Conservation (phyloP, 2,329 filamentous ascomycete genomes). For the Fusarium continuum region DNA sequence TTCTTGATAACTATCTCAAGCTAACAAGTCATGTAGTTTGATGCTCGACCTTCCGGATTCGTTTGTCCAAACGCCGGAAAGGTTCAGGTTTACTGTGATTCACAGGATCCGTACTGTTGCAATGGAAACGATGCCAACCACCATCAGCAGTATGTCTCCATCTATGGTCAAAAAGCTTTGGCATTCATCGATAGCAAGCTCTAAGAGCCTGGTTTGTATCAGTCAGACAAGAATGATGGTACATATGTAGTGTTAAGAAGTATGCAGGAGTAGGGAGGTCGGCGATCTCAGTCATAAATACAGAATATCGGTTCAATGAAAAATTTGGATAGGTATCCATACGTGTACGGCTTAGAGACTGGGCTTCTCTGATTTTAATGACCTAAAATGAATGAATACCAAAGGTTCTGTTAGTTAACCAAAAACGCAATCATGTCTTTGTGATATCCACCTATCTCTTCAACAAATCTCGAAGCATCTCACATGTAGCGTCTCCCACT, state of each 20-base stretch:
- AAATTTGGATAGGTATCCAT: too few species aligned
- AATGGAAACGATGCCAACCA: constrained; percentile 67
- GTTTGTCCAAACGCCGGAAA: constrained; percentile 61
- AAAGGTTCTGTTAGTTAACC: too few species aligned
- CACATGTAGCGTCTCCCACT: constrained; percentile 68
- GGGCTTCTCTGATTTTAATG: too few species aligned
- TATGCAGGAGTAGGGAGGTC: too few species aligned
- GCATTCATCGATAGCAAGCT: constrained; percentile 63
- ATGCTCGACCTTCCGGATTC: constrained; percentile 66
- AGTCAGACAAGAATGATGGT: not conserved
- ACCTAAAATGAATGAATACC: too few species aligned
- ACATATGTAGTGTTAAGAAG: too few species aligned
- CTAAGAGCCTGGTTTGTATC: not conserved
- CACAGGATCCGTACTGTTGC: constrained; percentile 72
- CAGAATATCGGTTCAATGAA: too few species aligned
- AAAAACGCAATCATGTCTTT: too few species aligned
- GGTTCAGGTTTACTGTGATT: constrained; percentile 73
- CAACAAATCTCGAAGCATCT: not conserved
- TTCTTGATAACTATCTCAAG: rapidly evolving
- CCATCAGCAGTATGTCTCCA: constrained; percentile 70
- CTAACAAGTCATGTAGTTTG: constrained; percentile 58
- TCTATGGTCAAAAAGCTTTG: constrained; percentile 68
- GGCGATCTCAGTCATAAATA: too few species aligned
- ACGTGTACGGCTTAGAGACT: too few species aligned
- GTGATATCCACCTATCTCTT: too few species aligned